Conservation (phyloP, 805 yeast genomes). For the Saturnispora quitensis region DNA sequence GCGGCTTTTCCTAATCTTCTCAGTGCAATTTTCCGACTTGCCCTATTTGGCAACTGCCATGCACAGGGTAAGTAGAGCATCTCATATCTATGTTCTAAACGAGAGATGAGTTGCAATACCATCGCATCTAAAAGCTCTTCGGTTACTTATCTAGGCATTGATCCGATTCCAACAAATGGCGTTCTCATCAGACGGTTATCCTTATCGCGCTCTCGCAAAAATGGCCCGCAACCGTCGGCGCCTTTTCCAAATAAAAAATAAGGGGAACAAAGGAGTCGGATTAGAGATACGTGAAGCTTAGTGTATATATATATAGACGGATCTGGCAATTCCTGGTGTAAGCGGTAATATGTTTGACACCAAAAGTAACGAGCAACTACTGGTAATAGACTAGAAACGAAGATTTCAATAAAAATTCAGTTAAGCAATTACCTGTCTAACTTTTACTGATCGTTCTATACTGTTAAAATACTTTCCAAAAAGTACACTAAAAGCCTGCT, state of each 20-base stretch:
- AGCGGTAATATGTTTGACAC: no score
- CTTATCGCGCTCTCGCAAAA: background rate
- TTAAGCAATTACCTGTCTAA: background rate
- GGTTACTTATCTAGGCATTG: background rate
- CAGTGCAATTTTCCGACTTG: background rate
- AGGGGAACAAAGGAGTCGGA: background rate
- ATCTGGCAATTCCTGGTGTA: no score
- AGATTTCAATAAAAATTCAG: background rate
- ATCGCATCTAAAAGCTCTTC: background rate
- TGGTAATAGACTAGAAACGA: no score
- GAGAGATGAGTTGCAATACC: background rate
- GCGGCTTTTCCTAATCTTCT: background rate
- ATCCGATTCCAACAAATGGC: background rate
- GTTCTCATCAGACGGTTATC: conserved; percentile 3
- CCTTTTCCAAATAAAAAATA: background rate
- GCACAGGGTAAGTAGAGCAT: no score
- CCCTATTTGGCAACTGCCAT: background rate
- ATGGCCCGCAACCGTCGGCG: background rate
- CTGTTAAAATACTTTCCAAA: background rate
- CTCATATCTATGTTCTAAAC: background rate
- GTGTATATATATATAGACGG: no score
- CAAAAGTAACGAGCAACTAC: no score
- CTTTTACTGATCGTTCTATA: background rate
- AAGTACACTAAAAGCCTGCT: background rate
- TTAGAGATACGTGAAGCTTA: background rate